Evolutionary conservation across 2,329 filamentous ascomycete species (phyloP), one percentile per base, ranked within the genome.

Genomic region (Thelonectria olida): DNA sequence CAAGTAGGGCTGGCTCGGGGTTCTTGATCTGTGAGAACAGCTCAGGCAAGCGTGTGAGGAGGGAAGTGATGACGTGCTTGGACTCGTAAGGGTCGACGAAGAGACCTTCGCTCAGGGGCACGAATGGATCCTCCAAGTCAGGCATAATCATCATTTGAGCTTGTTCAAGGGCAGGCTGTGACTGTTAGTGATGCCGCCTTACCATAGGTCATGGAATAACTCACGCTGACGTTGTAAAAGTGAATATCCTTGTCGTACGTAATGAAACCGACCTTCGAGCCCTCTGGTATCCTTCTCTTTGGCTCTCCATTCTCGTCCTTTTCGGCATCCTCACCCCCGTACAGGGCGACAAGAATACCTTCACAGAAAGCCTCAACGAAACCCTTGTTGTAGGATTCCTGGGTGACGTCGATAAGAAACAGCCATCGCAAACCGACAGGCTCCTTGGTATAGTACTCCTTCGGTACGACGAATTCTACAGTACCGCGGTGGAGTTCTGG

Each of bases 121-220:
- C 89, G 75, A 99, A 99, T 0, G 96, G 96, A 68, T 99, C 96
- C 72, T 98, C 94, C 49, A 99, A 86, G 74, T 99, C 96, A 4
- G 96, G 92, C 92, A 99, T 97, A 51, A 99, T 94, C 83, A 99
- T 88, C 93, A 99, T 97, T 74, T 99, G 96, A 9, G 96, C 93
- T 78, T 93, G 89, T 56, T 96, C 90, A 41, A 97, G 82, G 39
- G 85, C 85, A 36, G 93, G 79, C 89, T 92, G 61, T 7, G 17
- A 9, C n/a, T 17, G 49, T 75, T 58, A 67, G 69, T 44, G 63
- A 61, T 22, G 28, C 6, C n/a, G n/a, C n/a, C n/a, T 15, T 4
- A 17, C 39, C 7, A 1, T 19, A 42, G 25, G 1, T 19, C 15
- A 38, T 17, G 23, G 9, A 13, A 15, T 9, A 31, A 85, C 90